Evolutionary conservation across 768 basidiomycete genomes (phyloP).

Genomic region (Dictyophora rubrovolvata): DNA sequence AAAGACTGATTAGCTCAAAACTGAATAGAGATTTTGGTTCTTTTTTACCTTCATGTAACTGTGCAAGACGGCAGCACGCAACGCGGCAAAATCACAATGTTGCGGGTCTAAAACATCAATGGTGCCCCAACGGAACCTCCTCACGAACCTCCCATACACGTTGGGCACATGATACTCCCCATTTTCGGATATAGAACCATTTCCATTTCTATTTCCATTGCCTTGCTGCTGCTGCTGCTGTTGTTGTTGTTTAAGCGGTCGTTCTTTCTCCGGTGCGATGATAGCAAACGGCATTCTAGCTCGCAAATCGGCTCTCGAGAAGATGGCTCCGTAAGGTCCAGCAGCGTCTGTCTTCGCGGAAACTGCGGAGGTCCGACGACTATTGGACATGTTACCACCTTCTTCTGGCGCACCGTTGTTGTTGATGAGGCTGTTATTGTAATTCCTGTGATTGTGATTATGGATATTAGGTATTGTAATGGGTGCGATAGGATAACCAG

Average conservation of each 20-base stretch:
- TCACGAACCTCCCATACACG: slow-evolving; percentile 49
- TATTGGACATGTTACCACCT: slow-evolving; percentile 6
- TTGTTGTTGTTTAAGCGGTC: slow-evolving; percentile 11
- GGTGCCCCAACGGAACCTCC: slow-evolving; percentile 82
- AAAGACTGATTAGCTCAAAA: background rate
- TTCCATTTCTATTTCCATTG: background rate
- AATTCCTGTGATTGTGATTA: too few species aligned
- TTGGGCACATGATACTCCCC: slow-evolving; percentile 21
- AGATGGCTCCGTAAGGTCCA: slow-evolving; percentile 1
- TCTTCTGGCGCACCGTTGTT: slow-evolving; percentile 1
- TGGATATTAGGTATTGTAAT: background rate
- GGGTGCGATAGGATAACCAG: background rate
- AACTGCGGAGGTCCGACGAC: slow-evolving; percentile 11
- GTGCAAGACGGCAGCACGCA: slow-evolving; percentile 75
- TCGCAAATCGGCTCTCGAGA: slow-evolving; percentile 50
- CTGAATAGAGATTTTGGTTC: slow-evolving; percentile 2
- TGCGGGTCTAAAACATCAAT: slow-evolving; percentile 77
- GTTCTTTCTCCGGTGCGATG: slow-evolving; percentile 57
- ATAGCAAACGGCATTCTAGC: slow-evolving; percentile 67
- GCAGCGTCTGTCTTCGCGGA: background rate
- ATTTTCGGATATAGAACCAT: slow-evolving; percentile 28
- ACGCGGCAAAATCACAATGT: slow-evolving; percentile 80
- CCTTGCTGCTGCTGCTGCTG: background rate
- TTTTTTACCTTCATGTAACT: slow-evolving; percentile 73
- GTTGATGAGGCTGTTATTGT: background rate